These are phyloP conservation scores for Apiospora pterosperma DNA, from an alignment of 2,329 filamentous ascomycete species.

Conservation along the genomic window DNA sequence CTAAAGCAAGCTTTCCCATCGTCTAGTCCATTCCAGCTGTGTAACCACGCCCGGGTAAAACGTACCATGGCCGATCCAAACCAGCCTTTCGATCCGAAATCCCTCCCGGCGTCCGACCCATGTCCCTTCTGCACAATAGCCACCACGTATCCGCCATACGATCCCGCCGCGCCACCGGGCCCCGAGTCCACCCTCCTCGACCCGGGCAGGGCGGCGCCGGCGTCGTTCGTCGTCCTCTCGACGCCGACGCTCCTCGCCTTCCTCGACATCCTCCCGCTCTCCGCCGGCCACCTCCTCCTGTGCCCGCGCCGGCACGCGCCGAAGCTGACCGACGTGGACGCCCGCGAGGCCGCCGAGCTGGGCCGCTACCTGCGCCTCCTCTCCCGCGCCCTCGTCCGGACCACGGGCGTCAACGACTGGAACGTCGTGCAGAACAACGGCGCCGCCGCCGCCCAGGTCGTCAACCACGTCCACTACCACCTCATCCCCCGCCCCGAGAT, in stretches of 20 bases:
- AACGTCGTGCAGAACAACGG: conserved; percentile 98
- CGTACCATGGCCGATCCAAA: conserved; percentile 5
- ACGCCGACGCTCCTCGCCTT: conserved; percentile 79
- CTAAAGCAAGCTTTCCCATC: not conserved
- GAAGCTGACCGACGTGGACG: conserved; percentile 70
- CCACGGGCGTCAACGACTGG: conserved; percentile 77
- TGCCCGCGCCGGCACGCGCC: conserved; percentile 73
- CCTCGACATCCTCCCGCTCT: conserved; percentile 88
- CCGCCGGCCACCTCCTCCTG: conserved; percentile 77
- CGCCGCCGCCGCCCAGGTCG: conserved; percentile 83
- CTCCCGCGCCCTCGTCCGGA: conserved; percentile 64
- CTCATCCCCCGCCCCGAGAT: conserved; percentile 81
- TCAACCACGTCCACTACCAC: conserved; percentile 92
- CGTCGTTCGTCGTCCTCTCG: conserved; percentile 68
- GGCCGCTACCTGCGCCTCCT: conserved; percentile 68
- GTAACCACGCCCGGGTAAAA: not conserved
- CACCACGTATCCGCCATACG: conserved; percentile 43
- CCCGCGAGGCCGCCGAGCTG: conserved; percentile 63
- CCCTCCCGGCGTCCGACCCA: conserved; percentile 26
- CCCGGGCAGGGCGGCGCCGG: conserved; percentile 25
- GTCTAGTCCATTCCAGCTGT: not conserved
- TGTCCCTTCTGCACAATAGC: conserved; percentile 66
- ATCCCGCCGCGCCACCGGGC: not conserved
- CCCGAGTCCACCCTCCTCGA: conserved; percentile 28
- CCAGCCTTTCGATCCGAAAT: conserved; percentile 32